phyloP scores from a whole-genome alignment of 495 filamentous ascomycete genomes.

The Lasiosphaeria miniovina region DNA sequence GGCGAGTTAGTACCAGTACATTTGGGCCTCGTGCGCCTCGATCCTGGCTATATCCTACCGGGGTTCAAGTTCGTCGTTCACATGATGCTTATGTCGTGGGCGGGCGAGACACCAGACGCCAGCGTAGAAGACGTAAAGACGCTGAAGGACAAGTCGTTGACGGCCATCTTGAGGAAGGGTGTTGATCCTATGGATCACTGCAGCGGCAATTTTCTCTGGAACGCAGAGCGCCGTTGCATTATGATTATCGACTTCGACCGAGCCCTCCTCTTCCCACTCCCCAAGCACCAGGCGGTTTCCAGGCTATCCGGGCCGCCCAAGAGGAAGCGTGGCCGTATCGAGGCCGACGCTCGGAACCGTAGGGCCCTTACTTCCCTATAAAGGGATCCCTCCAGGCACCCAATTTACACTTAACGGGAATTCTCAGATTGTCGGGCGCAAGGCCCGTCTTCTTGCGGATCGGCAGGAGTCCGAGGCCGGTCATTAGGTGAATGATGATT shows the following conservation, averaged over 20 bases:
- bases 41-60: conserved; percentile 1
- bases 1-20: conserved; percentile 4
- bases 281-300: background rate
- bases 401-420: too few relatives aligned
- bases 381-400: too few relatives aligned
- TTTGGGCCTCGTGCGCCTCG: background rate
- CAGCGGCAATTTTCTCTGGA: conserved; percentile 1
- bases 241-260: conserved; percentile 3
- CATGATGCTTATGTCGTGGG: conserved; percentile 4
- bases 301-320: background rate
- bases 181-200: background rate
- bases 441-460: too few relatives aligned
- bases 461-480: too few relatives aligned
- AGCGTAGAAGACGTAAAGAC: background rate
- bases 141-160: background rate
- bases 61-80: background rate
- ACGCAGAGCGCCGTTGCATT: conserved; percentile 2
- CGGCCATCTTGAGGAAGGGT: background rate
- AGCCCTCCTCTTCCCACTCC: background rate
- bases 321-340: too few relatives aligned
- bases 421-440: too few relatives aligned
- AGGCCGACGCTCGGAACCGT: too few relatives aligned
- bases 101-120: background rate
- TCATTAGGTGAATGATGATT: too few relatives aligned
- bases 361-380: too few relatives aligned